phyloP scores from a whole-genome alignment of 2,329 filamentous ascomycete genomes.

The Fusarium solani-melongenae region DNA sequence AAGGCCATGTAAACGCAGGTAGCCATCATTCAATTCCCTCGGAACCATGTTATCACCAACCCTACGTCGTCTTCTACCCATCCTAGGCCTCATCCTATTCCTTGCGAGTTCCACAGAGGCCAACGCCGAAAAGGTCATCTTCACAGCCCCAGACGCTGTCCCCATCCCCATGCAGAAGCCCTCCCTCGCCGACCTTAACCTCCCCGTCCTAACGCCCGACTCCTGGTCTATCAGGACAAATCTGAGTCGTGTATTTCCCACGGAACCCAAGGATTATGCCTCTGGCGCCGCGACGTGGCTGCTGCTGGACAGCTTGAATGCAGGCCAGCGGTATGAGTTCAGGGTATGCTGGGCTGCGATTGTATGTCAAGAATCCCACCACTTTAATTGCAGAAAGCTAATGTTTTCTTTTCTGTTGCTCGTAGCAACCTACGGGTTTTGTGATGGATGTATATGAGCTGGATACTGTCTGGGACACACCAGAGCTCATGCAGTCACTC shows the following conservation, averaged over 20 bases:
- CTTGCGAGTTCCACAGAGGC: slow-evolving; percentile 53
- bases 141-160: slow-evolving; percentile 74
- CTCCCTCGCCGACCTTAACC: slow-evolving; percentile 64
- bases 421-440: slow-evolving; percentile 88
- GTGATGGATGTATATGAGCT: slow-evolving; percentile 73
- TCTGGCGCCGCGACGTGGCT: slow-evolving; percentile 80
- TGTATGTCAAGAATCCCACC: slow-evolving; percentile 64
- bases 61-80: not conserved
- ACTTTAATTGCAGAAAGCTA: not conserved
- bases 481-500: slow-evolving; percentile 73
- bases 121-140: slow-evolving; percentile 94
- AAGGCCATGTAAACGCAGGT: not conserved
- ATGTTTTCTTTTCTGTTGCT: not conserved
- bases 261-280: slow-evolving; percentile 52
- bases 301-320: slow-evolving; percentile 75
- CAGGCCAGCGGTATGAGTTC: slow-evolving; percentile 85
- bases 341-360: slow-evolving; percentile 94
- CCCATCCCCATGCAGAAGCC: slow-evolving; percentile 59
- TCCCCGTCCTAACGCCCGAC: slow-evolving; percentile 72
- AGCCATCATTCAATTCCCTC: not conserved
- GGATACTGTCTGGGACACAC: slow-evolving; percentile 68
- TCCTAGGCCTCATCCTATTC: slow-evolving; percentile 28
- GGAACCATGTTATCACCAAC: slow-evolving; percentile 15
- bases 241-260: slow-evolving; percentile 76
- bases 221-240: slow-evolving; percentile 68